Conservation (phyloP, 1,139 yeast species). For the Suhomyces guaymorum region DNA sequence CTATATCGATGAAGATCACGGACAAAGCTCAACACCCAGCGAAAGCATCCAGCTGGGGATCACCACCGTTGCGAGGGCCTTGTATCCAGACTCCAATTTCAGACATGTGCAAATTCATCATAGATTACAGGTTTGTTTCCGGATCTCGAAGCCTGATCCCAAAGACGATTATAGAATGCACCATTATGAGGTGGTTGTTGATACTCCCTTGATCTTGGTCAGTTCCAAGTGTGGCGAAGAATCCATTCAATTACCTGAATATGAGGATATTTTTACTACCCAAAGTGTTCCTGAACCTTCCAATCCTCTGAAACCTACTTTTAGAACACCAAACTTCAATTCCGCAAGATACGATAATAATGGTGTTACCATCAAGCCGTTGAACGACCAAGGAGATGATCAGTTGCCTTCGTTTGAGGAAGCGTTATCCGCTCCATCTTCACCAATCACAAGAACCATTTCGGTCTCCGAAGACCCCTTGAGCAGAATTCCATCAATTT, state of each 20-base stretch:
- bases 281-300: background rate
- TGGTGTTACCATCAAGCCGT: slow-evolving; percentile 41
- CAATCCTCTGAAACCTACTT: slow-evolving; percentile 12
- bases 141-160: slow-evolving; percentile 70
- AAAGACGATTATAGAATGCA: slow-evolving; percentile 60
- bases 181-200: slow-evolving; percentile 87
- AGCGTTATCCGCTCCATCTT: slow-evolving; percentile 39
- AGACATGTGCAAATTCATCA: slow-evolving; percentile 73
- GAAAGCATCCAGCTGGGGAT: slow-evolving; percentile 42
- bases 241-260: slow-evolving; percentile 70
- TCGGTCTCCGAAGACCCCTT: slow-evolving; percentile 39
- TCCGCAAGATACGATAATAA: slow-evolving; percentile 19
- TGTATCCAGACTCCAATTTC: slow-evolving; percentile 70
- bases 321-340: slow-evolving; percentile 37
- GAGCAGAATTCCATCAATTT: slow-evolving; percentile 36
- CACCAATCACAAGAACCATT: slow-evolving; percentile 38
- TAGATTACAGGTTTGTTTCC: slow-evolving; percentile 72
- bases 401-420: slow-evolving; percentile 62
- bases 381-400: slow-evolving; percentile 24
- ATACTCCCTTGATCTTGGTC: slow-evolving; percentile 74
- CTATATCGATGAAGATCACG: slow-evolving; percentile 28
- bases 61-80: slow-evolving; percentile 38
- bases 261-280: slow-evolving; percentile 33
- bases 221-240: slow-evolving; percentile 72
- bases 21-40: slow-evolving; percentile 7